A percentile compares a stretch with the other conserved stretches of the same genome.
These are phyloP conservation scores for Hericium rajendrae DNA, from an alignment of 768 basidiomycete genomes.

Conservation along the genomic window DNA sequence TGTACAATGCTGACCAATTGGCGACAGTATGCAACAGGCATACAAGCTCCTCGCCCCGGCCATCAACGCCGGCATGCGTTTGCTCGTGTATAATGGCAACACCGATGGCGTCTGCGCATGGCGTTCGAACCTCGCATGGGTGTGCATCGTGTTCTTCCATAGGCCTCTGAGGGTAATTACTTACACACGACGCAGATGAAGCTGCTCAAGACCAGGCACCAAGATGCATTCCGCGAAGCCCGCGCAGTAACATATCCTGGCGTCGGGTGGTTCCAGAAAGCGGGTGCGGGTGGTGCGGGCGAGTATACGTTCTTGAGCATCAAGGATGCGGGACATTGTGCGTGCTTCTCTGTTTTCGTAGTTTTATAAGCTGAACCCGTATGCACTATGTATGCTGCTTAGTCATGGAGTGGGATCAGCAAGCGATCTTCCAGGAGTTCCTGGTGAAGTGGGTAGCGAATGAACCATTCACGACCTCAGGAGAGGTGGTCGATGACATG, in stretches of 20 bases:
- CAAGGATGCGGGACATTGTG: background rate
- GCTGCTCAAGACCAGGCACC: background rate
- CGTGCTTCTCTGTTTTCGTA: background rate
- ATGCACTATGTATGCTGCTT: background rate
- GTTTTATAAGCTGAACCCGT: background rate
- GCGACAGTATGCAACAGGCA: background rate
- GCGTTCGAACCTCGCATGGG: background rate
- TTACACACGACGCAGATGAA: background rate
- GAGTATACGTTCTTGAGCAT: background rate
- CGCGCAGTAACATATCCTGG: background rate
- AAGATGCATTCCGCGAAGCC: background rate
- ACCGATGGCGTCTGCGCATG: background rate
- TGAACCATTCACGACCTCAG: background rate
- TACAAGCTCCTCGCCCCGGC: background rate
- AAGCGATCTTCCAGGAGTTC: background rate
- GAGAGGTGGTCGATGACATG: too few species aligned
- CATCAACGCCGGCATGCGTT: background rate
- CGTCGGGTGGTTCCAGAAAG: background rate
- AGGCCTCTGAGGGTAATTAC: too few species aligned
- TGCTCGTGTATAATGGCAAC: background rate
- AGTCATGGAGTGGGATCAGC: background rate
- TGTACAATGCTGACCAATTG: background rate
- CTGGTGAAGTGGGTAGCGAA: background rate
- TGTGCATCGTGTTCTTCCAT: too few species aligned
- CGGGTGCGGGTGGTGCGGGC: background rate